Evolutionary conservation across 129 eudicot genomes (phyloP).

Genomic region (Helianthus tuberosus): DNA sequence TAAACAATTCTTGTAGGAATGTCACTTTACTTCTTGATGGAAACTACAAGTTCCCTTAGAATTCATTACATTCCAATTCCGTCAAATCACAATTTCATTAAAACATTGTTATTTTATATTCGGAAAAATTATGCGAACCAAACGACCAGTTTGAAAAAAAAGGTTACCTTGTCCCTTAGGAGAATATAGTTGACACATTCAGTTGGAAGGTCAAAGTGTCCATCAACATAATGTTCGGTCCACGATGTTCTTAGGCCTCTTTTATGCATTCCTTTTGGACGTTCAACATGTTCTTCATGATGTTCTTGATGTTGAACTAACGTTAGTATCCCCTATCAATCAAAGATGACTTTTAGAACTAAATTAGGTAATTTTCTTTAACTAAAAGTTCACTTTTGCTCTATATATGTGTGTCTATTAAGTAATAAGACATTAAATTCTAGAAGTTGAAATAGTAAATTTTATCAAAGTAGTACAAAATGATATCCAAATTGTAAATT

Average conservation of each 20-base stretch:
- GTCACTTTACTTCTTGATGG: no score
- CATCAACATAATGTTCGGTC: slow-evolving; percentile 35
- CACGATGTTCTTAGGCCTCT: slow-evolving; percentile 47
- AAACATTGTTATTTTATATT: no score
- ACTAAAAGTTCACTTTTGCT: no score
- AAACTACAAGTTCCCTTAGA: no score
- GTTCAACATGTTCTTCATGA: slow-evolving; percentile 16
- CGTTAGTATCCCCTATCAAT: slow-evolving; percentile 36
- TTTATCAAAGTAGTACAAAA: background rate
- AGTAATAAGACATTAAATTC: background rate
- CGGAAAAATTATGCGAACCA: no score
- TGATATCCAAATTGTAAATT: background rate
- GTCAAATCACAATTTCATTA: no score
- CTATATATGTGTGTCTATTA: background rate
- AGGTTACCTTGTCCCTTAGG: slow-evolving; percentile 36
- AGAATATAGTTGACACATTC: slow-evolving; percentile 39
- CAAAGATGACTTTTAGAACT: background rate
- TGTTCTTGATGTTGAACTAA: slow-evolving; percentile 34
- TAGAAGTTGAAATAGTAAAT: background rate
- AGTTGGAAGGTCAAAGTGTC: slow-evolving; percentile 39
- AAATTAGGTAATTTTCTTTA: no score
- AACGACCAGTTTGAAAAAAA: background rate
- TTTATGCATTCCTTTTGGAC: slow-evolving; percentile 23
- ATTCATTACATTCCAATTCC: no score
- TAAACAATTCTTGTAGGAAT: background rate